phyloP scores from a whole-genome alignment of 176 grass and related monocot species.

The Tuctoria greenei region DNA sequence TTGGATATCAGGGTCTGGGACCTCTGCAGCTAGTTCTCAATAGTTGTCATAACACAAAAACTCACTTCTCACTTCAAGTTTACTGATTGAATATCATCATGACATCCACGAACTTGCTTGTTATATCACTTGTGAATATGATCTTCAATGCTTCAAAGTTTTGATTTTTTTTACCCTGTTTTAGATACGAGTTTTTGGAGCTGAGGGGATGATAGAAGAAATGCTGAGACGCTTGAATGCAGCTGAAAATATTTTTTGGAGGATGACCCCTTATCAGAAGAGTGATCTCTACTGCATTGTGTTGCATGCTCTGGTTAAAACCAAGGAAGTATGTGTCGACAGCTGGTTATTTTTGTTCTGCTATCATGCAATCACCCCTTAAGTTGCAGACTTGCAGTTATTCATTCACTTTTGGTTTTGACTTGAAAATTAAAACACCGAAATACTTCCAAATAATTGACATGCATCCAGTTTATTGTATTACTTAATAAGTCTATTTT shows the following conservation, averaged over 20 bases:
- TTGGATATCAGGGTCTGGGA: neutral
- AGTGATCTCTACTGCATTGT: conserved; percentile 65
- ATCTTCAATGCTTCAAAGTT: conserved; percentile 12
- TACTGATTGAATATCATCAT: conserved; percentile 16
- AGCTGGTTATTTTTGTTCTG: conserved; percentile 2
- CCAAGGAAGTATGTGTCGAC: conserved; percentile 60
- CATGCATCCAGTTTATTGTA: neutral
- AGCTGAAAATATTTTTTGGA: conserved; percentile 62
- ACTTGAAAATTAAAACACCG: neutral
- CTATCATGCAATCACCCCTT: conserved; percentile 3
- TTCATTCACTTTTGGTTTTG: neutral
- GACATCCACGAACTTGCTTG: conserved; percentile 13
- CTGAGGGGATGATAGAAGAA: conserved; percentile 85
- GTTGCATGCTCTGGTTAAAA: conserved; percentile 62
- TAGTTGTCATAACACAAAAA: conserved; percentile 4
- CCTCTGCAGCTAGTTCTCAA: neutral
- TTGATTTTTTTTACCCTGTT: conserved; percentile 34
- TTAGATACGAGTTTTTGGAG: conserved; percentile 81
- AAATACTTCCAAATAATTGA: neutral
- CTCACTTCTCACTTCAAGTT: neutral
- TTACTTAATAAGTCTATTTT: neutral
- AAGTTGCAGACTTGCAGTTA: conserved; percentile 1
- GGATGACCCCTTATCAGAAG: conserved; percentile 50
- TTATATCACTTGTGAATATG: conserved; percentile 8
- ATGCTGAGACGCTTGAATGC: conserved; percentile 83